phyloP scores from a whole-genome alignment of 495 filamentous ascomycete genomes.

The Tuber borchii region DNA sequence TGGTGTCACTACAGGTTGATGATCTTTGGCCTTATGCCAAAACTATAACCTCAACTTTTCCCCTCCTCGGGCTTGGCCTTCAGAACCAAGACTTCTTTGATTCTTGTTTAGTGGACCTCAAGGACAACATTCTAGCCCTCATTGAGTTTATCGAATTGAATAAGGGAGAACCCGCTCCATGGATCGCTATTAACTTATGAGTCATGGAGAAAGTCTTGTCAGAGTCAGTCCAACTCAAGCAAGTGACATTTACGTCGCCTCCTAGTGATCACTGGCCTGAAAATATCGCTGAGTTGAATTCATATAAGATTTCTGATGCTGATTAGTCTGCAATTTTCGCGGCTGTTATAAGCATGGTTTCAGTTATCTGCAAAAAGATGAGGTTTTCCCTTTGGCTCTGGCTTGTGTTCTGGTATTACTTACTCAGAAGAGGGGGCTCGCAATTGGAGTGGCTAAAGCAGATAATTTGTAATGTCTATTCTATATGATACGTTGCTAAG shows the following conservation, averaged over 20 bases:
- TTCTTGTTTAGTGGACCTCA: conserved; percentile 65
- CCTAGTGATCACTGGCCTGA: conserved; percentile 54
- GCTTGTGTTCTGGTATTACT: conserved; percentile 83
- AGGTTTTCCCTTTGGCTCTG: conserved; percentile 73
- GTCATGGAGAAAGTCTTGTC: conserved; percentile 83
- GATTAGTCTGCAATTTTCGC: conserved; percentile 65
- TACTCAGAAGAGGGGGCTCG: conserved; percentile 68
- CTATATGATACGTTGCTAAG: conserved; percentile 86
- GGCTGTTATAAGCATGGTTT: conserved; percentile 71
- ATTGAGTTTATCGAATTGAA: conserved; percentile 72
- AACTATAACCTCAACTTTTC: conserved; percentile 87
- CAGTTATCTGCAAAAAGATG: conserved; percentile 69
- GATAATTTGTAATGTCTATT: conserved; percentile 83
- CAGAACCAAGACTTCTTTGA: conserved; percentile 75
- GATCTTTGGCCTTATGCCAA: conserved; percentile 63
- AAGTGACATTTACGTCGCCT: conserved; percentile 66
- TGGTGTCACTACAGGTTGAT: conserved; percentile 73
- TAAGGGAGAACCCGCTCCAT: conserved; percentile 74
- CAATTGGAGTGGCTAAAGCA: conserved; percentile 71
- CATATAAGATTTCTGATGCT: conserved; percentile 49
- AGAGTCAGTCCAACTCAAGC: conserved; percentile 72
- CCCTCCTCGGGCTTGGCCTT: conserved; percentile 81
- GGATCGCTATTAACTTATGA: conserved; percentile 84
- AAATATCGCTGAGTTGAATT: conserved; percentile 47
- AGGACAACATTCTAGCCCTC: conserved; percentile 68